Evolutionary conservation across 768 basidiomycete species (phyloP), one percentile per base, ranked within the genome.

Genomic region (Cystofilobasidium macerans): DNA sequence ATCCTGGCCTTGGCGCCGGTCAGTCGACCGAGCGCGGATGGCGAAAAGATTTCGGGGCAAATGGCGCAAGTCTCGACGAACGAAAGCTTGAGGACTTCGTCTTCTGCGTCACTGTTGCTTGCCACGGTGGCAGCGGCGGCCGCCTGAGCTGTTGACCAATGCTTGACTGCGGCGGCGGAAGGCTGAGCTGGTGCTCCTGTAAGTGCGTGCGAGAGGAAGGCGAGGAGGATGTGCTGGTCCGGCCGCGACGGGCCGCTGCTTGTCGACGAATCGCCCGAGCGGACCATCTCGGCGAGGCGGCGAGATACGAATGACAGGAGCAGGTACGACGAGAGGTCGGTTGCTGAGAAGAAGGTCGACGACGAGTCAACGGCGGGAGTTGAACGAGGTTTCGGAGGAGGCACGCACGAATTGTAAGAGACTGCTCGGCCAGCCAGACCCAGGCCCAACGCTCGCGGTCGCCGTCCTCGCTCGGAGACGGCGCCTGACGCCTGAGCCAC

Each of bases 151-250:
- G 40, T 14, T 7, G 24, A n/a, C 64, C 64, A 65, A 57, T 58
- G 57, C 9, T 18, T 12, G n/a, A 33, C 9, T 26, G 64, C 43
- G 18, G 4, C 28, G 2, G 51, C 9, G 2, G 64, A n/a, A 6
- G 56, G 57, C 1, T 33, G 57, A 35, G 57, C 22, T 6, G 57
- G 56, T 18, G 45, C 57, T 16, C 64, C 64, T 33, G 57, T 33
- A 22, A 65, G 64, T 24, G 64, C 40, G 64, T 58, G 42, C 40
- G 42, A 26, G 33, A 57, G 45, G 24, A 58, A 33, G 45, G 64
- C 42, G n/a, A 65, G 56, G 26, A 57, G 54, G 3, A 45, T 32
- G 57, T 43, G 42, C 7, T 45, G 28, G 28, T 54, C 30, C 5
- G 28, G 28, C 7, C 42, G 42, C 9, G 42, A 13, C 16, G 42